These are phyloP conservation scores for Brasenia schreberi DNA, from an alignment of 164 flowering plant genomes.

Conservation along the genomic window DNA sequence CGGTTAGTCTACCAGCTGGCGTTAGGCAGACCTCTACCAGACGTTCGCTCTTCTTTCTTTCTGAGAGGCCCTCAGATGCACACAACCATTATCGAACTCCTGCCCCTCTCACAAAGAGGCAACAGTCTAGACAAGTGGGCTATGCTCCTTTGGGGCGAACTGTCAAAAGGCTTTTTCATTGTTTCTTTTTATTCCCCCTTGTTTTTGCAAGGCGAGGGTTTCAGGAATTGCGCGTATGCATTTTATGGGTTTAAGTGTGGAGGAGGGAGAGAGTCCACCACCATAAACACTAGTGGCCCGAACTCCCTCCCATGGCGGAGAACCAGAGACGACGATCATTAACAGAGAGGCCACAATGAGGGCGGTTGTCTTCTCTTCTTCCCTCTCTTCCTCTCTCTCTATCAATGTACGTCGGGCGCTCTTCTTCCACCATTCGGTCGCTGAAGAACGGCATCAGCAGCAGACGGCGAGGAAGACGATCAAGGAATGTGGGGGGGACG, in stretches of 20 bases:
- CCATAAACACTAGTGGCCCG: neutral
- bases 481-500: conserved; percentile 9
- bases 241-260: neutral
- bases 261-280: neutral
- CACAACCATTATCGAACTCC: no score
- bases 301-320: neutral
- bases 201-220: neutral
- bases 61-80: no score
- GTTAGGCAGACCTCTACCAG: no score
- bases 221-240: neutral
- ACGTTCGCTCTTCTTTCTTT: no score
- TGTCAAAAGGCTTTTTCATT: no score
- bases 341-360: neutral
- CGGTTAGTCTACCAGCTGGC: no score
- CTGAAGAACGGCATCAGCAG: neutral
- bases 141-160: no score
- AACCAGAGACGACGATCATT: neutral
- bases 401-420: neutral
- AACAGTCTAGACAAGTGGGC: no score
- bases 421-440: neutral
- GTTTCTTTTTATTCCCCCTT: no score
- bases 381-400: neutral
- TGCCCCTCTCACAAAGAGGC: no score
- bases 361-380: neutral
- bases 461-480: neutral